Conservation (phyloP, 129 eudicot genomes). For the Tagetes erecta region DNA sequence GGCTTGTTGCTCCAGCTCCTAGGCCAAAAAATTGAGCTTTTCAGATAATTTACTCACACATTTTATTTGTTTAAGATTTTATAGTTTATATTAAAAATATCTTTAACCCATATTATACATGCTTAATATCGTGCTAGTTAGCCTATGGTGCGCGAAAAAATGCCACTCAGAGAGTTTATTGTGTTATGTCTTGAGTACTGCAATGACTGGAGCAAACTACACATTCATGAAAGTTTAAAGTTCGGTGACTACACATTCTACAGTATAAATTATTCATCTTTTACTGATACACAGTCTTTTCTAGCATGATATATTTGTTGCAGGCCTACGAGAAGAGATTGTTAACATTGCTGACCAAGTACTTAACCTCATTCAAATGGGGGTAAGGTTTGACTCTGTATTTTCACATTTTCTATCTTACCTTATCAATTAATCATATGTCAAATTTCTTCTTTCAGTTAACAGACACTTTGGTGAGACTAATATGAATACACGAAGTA, state of each 20-base stretch:
- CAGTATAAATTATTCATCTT: background rate
- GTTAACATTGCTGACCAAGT: slow-evolving; percentile 91
- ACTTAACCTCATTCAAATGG: slow-evolving; percentile 75
- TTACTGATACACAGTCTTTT: slow-evolving; percentile 29
- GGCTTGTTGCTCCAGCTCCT: slow-evolving; percentile 98
- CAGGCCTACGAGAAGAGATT: slow-evolving; percentile 95
- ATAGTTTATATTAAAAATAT: background rate
- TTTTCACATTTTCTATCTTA: slow-evolving; percentile 8
- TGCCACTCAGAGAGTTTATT: slow-evolving; percentile 94
- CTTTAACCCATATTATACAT: slow-evolving; percentile 32
- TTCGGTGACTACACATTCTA: slow-evolving; percentile 31
- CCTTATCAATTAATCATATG: background rate
- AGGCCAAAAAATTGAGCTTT: slow-evolving; percentile 78
- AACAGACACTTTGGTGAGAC: slow-evolving; percentile 99
- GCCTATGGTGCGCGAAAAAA: slow-evolving; percentile 90
- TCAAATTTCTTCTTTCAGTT: slow-evolving; percentile 46
- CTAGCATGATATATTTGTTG: slow-evolving; percentile 95
- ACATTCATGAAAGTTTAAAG: slow-evolving; percentile 94
- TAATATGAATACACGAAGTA: slow-evolving; percentile 93
- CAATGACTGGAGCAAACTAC: slow-evolving; percentile 97
- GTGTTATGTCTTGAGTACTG: slow-evolving; percentile 96
- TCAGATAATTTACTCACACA: slow-evolving; percentile 49
- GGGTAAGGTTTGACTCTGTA: slow-evolving; percentile 66
- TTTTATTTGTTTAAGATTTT: background rate
- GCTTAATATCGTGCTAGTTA: slow-evolving; percentile 92